Evolutionary conservation across 768 basidiomycete species (phyloP), one percentile per base, ranked within the genome.

Genomic region (Cystobasidiopsis lactophilus): DNA sequence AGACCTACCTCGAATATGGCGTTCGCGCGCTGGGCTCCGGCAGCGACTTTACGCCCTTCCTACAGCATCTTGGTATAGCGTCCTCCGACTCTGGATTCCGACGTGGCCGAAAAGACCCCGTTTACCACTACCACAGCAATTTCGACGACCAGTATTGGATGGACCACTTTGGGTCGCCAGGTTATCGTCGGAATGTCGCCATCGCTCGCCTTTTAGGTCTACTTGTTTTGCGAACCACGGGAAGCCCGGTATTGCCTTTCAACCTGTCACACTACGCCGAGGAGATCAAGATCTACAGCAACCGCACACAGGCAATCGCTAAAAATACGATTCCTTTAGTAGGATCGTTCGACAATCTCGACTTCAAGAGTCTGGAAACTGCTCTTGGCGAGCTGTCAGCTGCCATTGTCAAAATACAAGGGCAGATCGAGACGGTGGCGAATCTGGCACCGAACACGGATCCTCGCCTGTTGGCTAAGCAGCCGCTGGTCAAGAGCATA

Each of bases 21-120:
- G 37, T 56, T 33, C 37, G 39, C 0, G 73, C 82, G 16, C 68
- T 86, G n/a, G 85, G 85, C 38, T 60, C 50, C 10, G 58, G 67
- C 23, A 82, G 79, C 49, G 91, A 95, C 66, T 95, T 74, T 59
- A 93, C 89, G 0, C 80, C 85, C 10, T 93, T 95, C 69, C 67
- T 96, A 60, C 85, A 95, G 65, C 71, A 78, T 39, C 70, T 77
- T 49, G 80, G 80, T 1, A 74, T 81, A 50, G 67, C 75, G 43
- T 55, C 59, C 9, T 52, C 60, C 2, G 61, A 66, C 52, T 57
- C 65, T 16, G 69, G 65, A 1, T 69, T 64, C 58, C 40, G 55
- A 9, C 59, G 67, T 16, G 59, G 57, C 9, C 60, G 57, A 10
- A 48, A 57, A 66, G 73, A 64, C 71, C 72, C 63, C 57, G 61